A percentile compares a stretch with the other conserved stretches of the same genome.
phyloP scores from a whole-genome alignment of 2,329 filamentous ascomycete species.

The Nothophaeocryptopus gaeumannii region DNA sequence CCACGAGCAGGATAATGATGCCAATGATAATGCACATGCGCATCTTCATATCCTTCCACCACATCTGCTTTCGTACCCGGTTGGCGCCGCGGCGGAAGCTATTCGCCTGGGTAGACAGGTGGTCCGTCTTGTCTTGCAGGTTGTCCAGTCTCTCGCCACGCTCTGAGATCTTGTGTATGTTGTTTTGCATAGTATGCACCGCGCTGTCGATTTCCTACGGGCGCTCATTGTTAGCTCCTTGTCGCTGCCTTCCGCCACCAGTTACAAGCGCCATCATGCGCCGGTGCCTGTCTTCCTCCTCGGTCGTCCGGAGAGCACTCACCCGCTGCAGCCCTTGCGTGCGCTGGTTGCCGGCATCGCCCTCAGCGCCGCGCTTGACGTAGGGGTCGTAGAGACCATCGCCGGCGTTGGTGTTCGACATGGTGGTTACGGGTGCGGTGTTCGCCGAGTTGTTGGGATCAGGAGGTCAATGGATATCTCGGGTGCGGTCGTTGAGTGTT shows the following conservation, averaged over 20 bases:
- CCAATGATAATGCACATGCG: conserved; percentile 90
- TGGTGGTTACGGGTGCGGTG: conserved; percentile 13
- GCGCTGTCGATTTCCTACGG: conserved; percentile 93
- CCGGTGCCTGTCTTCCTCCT: neutral
- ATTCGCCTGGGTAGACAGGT: conserved; percentile 86
- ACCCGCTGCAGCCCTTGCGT: conserved; percentile 26
- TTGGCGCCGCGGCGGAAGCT: conserved; percentile 96
- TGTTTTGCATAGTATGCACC: conserved; percentile 91
- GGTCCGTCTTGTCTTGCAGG: conserved; percentile 90
- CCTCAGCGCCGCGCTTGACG: conserved; percentile 26
- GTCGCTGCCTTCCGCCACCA: conserved; percentile 7
- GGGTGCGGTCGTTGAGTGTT: neutral
- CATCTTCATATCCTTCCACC: conserved; percentile 99
- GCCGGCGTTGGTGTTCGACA: conserved; percentile 20
- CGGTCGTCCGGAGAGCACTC: conserved; percentile 5
- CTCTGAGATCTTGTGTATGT: conserved; percentile 94
- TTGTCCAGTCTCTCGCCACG: conserved; percentile 86
- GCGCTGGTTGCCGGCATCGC: conserved; percentile 20
- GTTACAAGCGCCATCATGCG: conserved; percentile 7
- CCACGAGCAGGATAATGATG: conserved; percentile 83
- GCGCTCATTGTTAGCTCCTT: conserved; percentile 10
- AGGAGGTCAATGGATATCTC: conserved; percentile 13
- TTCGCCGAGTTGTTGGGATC: conserved; percentile 3
- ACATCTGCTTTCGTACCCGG: conserved; percentile 90
- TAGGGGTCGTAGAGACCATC: conserved; percentile 28